A percentile compares a stretch with the other conserved stretches of the same genome.
Evolutionary conservation across 2,329 filamentous ascomycete species (phyloP).

Genomic region (Colletotrichum melonis): DNA sequence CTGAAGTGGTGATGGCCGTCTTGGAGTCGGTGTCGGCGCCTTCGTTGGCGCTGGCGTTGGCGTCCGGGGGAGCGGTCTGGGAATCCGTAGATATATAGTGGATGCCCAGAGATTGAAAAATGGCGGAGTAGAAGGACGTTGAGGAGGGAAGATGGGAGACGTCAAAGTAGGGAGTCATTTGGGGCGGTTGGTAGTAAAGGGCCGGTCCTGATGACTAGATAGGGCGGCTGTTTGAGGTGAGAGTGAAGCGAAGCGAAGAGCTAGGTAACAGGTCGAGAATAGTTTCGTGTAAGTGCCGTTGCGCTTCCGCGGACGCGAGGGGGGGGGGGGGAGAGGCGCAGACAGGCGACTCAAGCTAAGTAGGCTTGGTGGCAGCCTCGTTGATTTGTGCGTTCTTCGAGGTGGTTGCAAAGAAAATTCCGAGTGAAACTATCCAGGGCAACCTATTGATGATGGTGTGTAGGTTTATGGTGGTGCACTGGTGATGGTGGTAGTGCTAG

Average conservation of each 20-base stretch:
- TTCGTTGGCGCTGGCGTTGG: not conserved
- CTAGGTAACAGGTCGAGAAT: not conserved
- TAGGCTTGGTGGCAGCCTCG: not conserved
- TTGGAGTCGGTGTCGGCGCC: conserved; percentile 6
- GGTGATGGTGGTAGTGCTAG: not conserved
- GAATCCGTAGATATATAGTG: conserved; percentile 66
- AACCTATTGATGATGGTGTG: not conserved
- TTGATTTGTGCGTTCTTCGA: not conserved
- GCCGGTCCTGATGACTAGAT: not conserved
- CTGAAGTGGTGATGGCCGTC: conserved; percentile 4
- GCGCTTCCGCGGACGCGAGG: not conserved
- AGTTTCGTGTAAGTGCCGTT: not conserved
- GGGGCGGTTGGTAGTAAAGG: not conserved
- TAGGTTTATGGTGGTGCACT: too few relatives aligned
- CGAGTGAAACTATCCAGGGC: not conserved
- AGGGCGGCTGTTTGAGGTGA: not conserved
- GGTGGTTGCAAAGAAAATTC: not conserved
- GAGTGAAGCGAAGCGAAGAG: not conserved
- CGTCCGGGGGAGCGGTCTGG: conserved; percentile 27
- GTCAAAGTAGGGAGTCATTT: conserved; percentile 64
- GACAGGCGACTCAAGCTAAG: not conserved
- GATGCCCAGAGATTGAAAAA: conserved; percentile 82
- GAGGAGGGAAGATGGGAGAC: conserved; percentile 84
- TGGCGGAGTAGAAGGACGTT: conserved; percentile 84
- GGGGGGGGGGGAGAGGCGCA: not conserved